Percentiles rank a stretch among this genome's conserved stretches.
These are phyloP conservation scores for Chloris gayana DNA, from an alignment of 176 grass and related monocot genomes.

Conservation along the genomic window DNA sequence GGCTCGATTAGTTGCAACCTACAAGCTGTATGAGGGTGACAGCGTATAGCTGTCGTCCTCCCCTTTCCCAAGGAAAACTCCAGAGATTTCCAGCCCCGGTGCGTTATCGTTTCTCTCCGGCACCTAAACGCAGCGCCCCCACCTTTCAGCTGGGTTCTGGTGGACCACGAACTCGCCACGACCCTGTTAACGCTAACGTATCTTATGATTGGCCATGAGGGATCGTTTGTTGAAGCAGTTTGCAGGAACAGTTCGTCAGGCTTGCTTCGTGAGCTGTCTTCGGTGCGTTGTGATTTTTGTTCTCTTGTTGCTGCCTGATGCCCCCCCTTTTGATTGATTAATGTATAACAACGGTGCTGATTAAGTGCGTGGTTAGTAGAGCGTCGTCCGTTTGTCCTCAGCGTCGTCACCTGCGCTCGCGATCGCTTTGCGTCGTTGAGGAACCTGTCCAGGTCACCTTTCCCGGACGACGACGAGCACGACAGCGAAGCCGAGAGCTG, in stretches of 20 bases:
- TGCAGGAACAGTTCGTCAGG: not conserved
- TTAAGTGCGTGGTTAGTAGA: not conserved
- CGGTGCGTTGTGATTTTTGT: constrained; percentile 17
- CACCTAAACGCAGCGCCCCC: not conserved
- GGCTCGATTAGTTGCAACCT: constrained; percentile 35
- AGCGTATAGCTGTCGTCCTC: constrained; percentile 20
- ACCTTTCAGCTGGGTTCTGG: not conserved
- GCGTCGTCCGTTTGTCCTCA: not conserved
- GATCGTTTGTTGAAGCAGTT: not conserved
- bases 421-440: not conserved
- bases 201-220: not conserved
- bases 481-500: constrained; percentile 31
- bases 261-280: not conserved
- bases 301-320: not conserved
- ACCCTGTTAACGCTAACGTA: not conserved
- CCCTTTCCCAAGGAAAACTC: constrained; percentile 5
- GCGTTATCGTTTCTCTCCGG: not conserved
- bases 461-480: constrained; percentile 21
- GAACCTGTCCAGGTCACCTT: not conserved
- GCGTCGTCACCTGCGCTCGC: not conserved
- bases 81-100: not conserved
- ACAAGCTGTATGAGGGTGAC: constrained; percentile 41
- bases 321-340: not conserved
- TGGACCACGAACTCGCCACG: not conserved
- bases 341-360: too few relatives aligned